Evolutionary conservation across 306 rosid genomes (phyloP).

Genomic region (Cucurbita maxima): DNA sequence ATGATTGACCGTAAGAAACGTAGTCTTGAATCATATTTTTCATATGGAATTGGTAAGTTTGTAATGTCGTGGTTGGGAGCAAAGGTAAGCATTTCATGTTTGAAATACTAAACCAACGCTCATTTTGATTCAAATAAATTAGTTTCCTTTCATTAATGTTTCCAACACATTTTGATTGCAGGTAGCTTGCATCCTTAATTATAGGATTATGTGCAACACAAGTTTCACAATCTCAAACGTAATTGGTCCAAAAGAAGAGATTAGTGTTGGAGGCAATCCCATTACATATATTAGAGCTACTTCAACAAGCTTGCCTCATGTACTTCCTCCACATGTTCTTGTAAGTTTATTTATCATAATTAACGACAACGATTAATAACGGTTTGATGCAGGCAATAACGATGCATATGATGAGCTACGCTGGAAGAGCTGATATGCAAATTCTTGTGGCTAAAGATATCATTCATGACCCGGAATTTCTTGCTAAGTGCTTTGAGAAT

Average conservation of each 20-base stretch:
- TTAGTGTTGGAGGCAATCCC: slow-evolving; percentile 54
- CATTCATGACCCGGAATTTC: slow-evolving; percentile 70
- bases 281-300: slow-evolving; percentile 50
- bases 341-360: too few species aligned
- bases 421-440: slow-evolving; percentile 80
- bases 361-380: background rate
- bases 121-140: too few species aligned
- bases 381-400: slow-evolving; percentile 44
- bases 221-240: slow-evolving; percentile 69
- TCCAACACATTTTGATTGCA: slow-evolving; percentile 6
- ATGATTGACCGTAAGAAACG: slow-evolving; percentile 63
- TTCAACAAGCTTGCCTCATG: slow-evolving; percentile 70
- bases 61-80: slow-evolving; percentile 54
- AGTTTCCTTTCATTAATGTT: too few species aligned
- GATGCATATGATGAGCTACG: slow-evolving; percentile 86
- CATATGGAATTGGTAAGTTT: slow-evolving; percentile 34
- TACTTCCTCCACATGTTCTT: background rate
- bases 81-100: slow-evolving; percentile 23
- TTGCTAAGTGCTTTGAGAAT: slow-evolving; percentile 74
- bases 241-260: slow-evolving; percentile 73
- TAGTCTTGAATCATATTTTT: slow-evolving; percentile 43
- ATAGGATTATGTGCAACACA: slow-evolving; percentile 61
- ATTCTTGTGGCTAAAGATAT: slow-evolving; percentile 81
- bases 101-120: background rate
- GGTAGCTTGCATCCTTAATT: slow-evolving; percentile 51